These are phyloP conservation scores for Sonneratia alba DNA, from an alignment of 345 rosid species.

Conservation along the genomic window DNA sequence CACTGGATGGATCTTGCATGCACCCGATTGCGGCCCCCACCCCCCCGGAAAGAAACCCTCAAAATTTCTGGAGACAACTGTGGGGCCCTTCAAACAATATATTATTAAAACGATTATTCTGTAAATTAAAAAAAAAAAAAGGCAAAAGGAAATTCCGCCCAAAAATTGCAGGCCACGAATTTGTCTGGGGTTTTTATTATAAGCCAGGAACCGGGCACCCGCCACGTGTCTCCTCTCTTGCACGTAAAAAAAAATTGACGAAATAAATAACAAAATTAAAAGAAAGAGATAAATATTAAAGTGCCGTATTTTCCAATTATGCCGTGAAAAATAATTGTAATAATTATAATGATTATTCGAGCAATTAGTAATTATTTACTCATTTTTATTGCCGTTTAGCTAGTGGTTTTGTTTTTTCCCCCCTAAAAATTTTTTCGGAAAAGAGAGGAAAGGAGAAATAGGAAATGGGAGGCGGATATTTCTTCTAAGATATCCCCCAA, in stretches of 20 bases:
- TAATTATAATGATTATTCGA: no score
- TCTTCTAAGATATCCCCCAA: no score
- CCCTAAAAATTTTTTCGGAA: no score
- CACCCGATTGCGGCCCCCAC: neutral
- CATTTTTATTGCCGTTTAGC: no score
- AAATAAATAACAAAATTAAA: neutral
- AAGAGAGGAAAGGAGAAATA: no score
- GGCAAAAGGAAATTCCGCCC: neutral
- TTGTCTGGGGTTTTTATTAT: neutral
- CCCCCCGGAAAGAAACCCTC: neutral
- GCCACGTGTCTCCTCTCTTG: slow-evolving; percentile 5
- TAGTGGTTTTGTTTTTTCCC: no score
- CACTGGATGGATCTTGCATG: neutral
- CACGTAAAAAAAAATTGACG: neutral
- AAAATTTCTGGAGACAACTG: neutral
- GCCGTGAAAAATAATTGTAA: no score
- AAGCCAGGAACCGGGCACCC: neutral
- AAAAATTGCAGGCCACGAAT: slow-evolving; percentile 3
- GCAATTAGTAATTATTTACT: no score
- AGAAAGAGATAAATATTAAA: neutral
- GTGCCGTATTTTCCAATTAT: neutral
- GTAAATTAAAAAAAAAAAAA: neutral
- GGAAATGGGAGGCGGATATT: no score
- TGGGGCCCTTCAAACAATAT: neutral
- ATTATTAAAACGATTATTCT: neutral